Base-by-base conservation (phyloP, 169 alveolate species). In the Plasmodium coatneyi region DNA sequence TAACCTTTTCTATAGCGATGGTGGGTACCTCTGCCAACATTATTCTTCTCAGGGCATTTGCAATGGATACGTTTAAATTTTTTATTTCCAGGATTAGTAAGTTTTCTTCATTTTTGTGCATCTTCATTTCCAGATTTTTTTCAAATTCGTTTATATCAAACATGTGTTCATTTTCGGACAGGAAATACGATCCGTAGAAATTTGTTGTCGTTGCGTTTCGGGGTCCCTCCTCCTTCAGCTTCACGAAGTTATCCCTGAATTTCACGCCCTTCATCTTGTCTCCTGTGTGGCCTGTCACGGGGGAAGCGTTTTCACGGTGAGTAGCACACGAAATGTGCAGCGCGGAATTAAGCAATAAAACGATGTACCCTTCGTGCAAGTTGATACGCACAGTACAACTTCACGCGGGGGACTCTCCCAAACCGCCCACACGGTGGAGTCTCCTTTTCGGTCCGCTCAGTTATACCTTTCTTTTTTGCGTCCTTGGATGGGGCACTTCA, bases 11-110 rank as follows among this genome's bases (percentile, higher is more conserved):
- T 32, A 98, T 97, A 3, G 99, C 99, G 96, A 99, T 97, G 66
- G 99, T 98, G 19, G 99, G 99, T 10, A 98, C 98, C 94, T 99
- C 99, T 5, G 99, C 98, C 43, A 99, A 92, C 92, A 99, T 97
- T 54, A 98, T 98, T 95, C 99, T 96, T 84, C 99, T 96, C 34
- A 99, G 92, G 28, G 99, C 98, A 95, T 98, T 98, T 34, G 99
- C 99, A 83, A 98, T 95, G 16, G 99, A 95, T 22, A 98, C 97
- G 92, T 99, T 98, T 52, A 98, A 97, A 28, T 99, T 98, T 74
- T 95, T 95, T 56, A 99, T 87, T 80, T 97, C 98, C 34, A 95
- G 82, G 36, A 96, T 93, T 28, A 96, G 92, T 71, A 94, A 95
- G 78, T 74, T 54, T 46, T 92, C 74, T 36, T 96, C 95, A 71